These are phyloP conservation scores for Pseudogymnoascus sp. DNA, from an alignment of 2,329 filamentous ascomycete genomes.

Conservation along the genomic window DNA sequence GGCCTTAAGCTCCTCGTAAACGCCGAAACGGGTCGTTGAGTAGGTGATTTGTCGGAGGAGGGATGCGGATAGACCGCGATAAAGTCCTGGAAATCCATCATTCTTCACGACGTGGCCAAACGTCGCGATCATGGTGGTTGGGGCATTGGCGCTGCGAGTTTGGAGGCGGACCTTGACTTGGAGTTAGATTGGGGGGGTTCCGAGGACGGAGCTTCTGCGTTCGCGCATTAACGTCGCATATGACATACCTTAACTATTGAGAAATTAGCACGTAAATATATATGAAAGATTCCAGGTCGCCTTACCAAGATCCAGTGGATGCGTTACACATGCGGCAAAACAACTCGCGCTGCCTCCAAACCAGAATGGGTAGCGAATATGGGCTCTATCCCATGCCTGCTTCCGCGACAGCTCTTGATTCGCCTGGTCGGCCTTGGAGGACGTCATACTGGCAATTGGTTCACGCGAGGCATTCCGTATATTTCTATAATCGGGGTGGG, in stretches of 20 bases:
- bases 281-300: constrained; percentile 18
- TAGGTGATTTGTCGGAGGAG: constrained; percentile 92
- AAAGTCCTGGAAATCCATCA: constrained; percentile 73
- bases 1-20: constrained; percentile 89
- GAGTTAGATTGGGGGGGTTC: background rate
- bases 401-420: constrained; percentile 17
- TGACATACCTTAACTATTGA: constrained; percentile 15
- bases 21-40: constrained; percentile 89
- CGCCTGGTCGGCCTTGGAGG: constrained; percentile 14
- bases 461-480: constrained; percentile 21
- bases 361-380: constrained; percentile 69
- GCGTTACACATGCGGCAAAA: constrained; percentile 83
- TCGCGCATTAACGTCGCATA: background rate
- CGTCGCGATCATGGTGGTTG: constrained; percentile 76
- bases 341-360: constrained; percentile 93
- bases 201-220: constrained; percentile 22
- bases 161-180: constrained; percentile 68
- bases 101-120: constrained; percentile 70
- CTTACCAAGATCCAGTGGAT: constrained; percentile 85
- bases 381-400: constrained; percentile 21
- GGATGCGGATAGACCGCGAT: constrained; percentile 85
- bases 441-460: constrained; percentile 21
- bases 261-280: constrained; percentile 15
- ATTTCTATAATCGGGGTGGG: constrained; percentile 1
- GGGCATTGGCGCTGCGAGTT: constrained; percentile 66